These are phyloP conservation scores for Hanseniaspora hatyaiensis DNA, from an alignment of 805 yeast genomes.

Conservation along the genomic window DNA sequence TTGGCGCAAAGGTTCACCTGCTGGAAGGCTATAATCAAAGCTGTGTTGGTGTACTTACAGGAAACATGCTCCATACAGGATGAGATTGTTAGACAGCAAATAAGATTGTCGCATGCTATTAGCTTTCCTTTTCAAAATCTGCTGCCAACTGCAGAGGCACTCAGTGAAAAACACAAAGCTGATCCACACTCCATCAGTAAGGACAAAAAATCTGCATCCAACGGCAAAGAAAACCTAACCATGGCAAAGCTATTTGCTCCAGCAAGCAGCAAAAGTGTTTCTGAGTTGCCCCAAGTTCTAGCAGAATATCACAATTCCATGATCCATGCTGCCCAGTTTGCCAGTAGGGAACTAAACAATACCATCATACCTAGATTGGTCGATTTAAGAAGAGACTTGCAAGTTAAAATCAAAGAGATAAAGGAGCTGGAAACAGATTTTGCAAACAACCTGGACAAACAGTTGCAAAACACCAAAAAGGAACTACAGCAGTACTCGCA, in stretches of 20 bases:
- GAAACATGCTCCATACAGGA: conserved; percentile 80
- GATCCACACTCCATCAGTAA: conserved; percentile 36
- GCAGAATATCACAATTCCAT: conserved; percentile 52
- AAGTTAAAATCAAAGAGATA: conserved; percentile 78
- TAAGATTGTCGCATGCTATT: conserved; percentile 69
- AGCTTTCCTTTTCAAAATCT: conserved; percentile 30
- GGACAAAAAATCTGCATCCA: conserved; percentile 24
- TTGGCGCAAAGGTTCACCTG: conserved; percentile 73
- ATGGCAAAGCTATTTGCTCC: conserved; percentile 51
- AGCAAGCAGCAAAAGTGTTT: conserved; percentile 66
- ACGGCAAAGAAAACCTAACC: conserved; percentile 20
- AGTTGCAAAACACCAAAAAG: conserved; percentile 51
- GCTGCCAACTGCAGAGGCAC: conserved; percentile 15
- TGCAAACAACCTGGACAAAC: conserved; percentile 60
- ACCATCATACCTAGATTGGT: conserved; percentile 56
- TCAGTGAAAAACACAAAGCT: not conserved
- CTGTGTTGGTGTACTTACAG: conserved; percentile 59
- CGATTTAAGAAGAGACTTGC: conserved; percentile 60
- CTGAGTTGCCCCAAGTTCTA: conserved; percentile 65
- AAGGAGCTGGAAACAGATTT: conserved; percentile 74
- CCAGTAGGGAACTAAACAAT: conserved; percentile 49
- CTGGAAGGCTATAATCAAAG: conserved; percentile 72
- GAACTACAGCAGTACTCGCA: conserved; percentile 44
- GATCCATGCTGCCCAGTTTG: conserved; percentile 46
- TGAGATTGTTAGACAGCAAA: conserved; percentile 73